These are phyloP conservation scores for Leishmania tropica DNA, from an alignment of 208 protist species.

Conservation along the genomic window DNA sequence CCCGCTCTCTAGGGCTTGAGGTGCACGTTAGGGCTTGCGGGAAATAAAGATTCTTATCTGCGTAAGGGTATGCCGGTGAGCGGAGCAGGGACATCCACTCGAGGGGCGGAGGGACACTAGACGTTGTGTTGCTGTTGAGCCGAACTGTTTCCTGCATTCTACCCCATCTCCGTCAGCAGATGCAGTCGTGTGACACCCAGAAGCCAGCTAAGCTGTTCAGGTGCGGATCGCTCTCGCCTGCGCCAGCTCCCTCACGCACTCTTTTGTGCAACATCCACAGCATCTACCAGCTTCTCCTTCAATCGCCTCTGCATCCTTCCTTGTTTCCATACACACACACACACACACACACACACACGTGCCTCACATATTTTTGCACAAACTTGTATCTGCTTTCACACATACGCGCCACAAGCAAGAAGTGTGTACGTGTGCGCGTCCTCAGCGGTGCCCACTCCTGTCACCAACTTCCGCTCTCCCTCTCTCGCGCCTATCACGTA, in stretches of 20 bases:
- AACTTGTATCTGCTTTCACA: neutral
- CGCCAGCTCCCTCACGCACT: neutral
- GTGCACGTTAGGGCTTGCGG: neutral
- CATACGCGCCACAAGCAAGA: neutral
- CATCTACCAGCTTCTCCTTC: neutral
- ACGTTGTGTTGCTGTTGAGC: neutral
- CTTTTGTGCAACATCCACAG: neutral
- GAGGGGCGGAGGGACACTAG: neutral
- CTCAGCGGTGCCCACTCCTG: neutral
- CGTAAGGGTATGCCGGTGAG: neutral
- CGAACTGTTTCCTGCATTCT: neutral
- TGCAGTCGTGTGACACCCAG: neutral
- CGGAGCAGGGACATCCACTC: neutral
- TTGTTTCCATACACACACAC: neutral
- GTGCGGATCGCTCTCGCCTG: neutral
- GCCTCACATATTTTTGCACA: neutral
- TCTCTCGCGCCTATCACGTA: slow-evolving; percentile 1
- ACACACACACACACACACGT: neutral
- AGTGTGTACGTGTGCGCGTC: neutral
- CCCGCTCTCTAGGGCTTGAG: neutral
- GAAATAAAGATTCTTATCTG: neutral
- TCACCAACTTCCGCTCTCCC: slow-evolving; percentile 1
- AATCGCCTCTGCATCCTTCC: neutral
- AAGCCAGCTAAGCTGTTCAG: neutral
- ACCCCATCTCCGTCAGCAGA: neutral